Evolutionary conservation across 495 filamentous ascomycete genomes (phyloP), one percentile per base, ranked within the genome.

Genomic region (Margaritispora aquatica): DNA sequence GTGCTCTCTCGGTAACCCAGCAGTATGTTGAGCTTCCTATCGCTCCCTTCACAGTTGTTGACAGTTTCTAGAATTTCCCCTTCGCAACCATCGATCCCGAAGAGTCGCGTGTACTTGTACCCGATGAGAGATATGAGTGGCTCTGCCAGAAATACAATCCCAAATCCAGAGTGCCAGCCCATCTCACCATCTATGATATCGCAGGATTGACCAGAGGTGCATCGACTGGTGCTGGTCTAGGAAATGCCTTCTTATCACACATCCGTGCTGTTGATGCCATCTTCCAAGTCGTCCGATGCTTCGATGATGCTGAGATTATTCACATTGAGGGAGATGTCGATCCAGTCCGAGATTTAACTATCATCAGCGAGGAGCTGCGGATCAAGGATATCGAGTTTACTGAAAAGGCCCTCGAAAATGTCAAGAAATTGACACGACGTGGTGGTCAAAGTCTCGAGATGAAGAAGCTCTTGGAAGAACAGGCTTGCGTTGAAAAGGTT

Each of bases 231-330:
- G 94, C 92, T 62, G 95, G 95, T 78, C 85, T 99, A 38, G 95
- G 95, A 67, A 99, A 99, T 74, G 84, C 92, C 60, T 99, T 99
- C 83, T 78, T 99, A 73, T 97, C 93, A 15, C 95, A 99, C 73
- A 99, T 99, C 67, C 90, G 95, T 69, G 95, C 94, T 54, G 95
- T 99, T 77, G 95, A 99, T 78, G 95, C 95, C 71, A 96, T 99
- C 76, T 99, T 97, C 82, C 92, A 97, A 78, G 95, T 99, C 44
- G 95, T 99, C 36, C 86, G 95, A 65, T 96, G 89, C 77, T 99
- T 99, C 75, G 95, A 99, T 70, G 95, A 99, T 78, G 94, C 93
- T 41, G 95, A 99, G 74, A 97, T 99, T 71, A 97, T 96, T 71
- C 95, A 99, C 80, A 89, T 99, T 66, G 95, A 99, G 80, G 95